These are phyloP conservation scores for Gnomoniopsis smithogilvyi DNA, from an alignment of 2,329 filamentous ascomycete species.

Conservation along the genomic window DNA sequence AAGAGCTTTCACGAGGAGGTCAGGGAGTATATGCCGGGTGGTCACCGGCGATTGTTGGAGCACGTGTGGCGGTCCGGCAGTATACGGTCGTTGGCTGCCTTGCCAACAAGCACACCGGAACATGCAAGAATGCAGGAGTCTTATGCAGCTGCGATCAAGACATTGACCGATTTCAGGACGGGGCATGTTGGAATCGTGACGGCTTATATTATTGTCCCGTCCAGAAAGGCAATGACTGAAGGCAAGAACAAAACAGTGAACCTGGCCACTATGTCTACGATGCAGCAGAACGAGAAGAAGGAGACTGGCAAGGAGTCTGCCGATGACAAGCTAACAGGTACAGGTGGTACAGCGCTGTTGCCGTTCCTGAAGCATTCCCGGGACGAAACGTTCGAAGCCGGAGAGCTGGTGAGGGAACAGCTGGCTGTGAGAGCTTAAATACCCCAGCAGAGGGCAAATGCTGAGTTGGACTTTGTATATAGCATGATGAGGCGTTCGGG, in stretches of 20 bases:
- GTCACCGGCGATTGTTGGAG: constrained; percentile 75
- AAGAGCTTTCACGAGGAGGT: constrained; percentile 61
- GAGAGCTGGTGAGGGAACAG: constrained; percentile 19
- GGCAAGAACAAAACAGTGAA: constrained; percentile 26
- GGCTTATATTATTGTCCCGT: constrained; percentile 84
- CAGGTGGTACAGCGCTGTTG: constrained; percentile 81
- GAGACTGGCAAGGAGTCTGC: constrained; percentile 19
- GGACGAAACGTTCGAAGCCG: constrained; percentile 66
- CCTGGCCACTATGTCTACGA: constrained; percentile 11
- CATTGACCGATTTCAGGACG: constrained; percentile 73
- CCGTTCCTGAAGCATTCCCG: constrained; percentile 87
- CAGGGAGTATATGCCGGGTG: constrained; percentile 85
- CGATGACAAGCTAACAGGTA: constrained; percentile 67
- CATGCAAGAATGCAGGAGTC: constrained; percentile 39
- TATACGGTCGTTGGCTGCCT: constrained; percentile 65
- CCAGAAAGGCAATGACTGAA: constrained; percentile 37
- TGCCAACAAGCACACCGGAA: constrained; percentile 46
- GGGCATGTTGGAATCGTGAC: constrained; percentile 89
- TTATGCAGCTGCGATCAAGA: constrained; percentile 72
- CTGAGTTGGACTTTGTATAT: not conserved
- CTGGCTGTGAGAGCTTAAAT: constrained; percentile 16
- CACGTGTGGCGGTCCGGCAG: constrained; percentile 68
- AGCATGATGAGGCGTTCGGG: not conserved
- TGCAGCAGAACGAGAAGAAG: constrained; percentile 16
- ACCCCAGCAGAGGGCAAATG: not conserved